These are phyloP conservation scores for Mycena crocata DNA, from an alignment of 768 basidiomycete species.

Conservation along the genomic window DNA sequence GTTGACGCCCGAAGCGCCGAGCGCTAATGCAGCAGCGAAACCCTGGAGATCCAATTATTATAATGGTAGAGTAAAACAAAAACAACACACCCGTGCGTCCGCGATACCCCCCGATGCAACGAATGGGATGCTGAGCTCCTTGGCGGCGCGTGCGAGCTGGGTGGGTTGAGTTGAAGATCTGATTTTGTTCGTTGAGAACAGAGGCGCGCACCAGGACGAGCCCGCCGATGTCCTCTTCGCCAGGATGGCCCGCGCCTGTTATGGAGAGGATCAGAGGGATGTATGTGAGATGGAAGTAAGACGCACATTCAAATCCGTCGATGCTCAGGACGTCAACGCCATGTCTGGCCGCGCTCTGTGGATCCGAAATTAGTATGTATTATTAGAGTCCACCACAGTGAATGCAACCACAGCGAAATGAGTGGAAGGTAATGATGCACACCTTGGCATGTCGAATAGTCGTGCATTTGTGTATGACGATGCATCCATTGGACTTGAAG, in stretches of 20 bases:
- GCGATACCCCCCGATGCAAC: slow-evolving; percentile 94
- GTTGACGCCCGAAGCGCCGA: slow-evolving; percentile 75
- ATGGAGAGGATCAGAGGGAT: slow-evolving; percentile 18
- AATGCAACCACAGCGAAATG: no score
- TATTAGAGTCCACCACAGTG: no score
- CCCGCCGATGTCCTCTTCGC: slow-evolving; percentile 93
- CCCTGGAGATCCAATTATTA: no score
- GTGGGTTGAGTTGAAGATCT: neutral
- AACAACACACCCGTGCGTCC: slow-evolving; percentile 85
- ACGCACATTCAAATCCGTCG: slow-evolving; percentile 90
- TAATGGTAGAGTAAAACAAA: no score
- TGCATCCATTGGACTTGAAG: slow-evolving; percentile 81
- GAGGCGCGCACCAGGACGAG: slow-evolving; percentile 72
- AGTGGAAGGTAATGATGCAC: slow-evolving; percentile 10
- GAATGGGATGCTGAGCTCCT: slow-evolving; percentile 86
- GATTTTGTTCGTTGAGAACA: neutral
- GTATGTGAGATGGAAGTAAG: slow-evolving; percentile 15
- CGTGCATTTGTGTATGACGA: slow-evolving; percentile 93
- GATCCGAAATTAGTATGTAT: neutral
- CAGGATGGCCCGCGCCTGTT: slow-evolving; percentile 94
- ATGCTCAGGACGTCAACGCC: slow-evolving; percentile 92
- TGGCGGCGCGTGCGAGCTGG: slow-evolving; percentile 87
- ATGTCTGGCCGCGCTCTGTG: slow-evolving; percentile 69
- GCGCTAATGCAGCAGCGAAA: neutral
- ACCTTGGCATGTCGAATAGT: slow-evolving; percentile 89